These are phyloP conservation scores for Takakia lepidozioides DNA, from an alignment of 225 moss, liverwort and hornwort genomes.

Conservation along the genomic window DNA sequence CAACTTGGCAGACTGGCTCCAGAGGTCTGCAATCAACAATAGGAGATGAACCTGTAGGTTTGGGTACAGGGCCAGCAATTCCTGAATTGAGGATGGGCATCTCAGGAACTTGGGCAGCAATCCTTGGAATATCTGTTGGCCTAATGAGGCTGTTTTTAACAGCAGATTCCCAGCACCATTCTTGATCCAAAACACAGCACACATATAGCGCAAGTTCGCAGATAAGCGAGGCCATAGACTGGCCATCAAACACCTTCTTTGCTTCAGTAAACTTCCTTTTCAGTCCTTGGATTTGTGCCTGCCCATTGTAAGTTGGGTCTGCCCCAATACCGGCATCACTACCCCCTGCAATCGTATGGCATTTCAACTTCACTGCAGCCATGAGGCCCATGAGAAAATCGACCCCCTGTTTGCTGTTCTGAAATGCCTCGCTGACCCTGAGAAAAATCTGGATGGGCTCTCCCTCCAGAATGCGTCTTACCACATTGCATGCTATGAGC, in stretches of 20 bases:
- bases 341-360: no score
- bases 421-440: slow-evolving; percentile 54
- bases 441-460: slow-evolving; percentile 67
- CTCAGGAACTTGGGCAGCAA: slow-evolving; percentile 27
- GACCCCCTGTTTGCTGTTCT: slow-evolving; percentile 36
- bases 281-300: slow-evolving; percentile 16
- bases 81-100: no score
- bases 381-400: slow-evolving; percentile 68
- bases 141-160: slow-evolving; percentile 43
- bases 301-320: slow-evolving; percentile 14
- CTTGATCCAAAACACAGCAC: slow-evolving; percentile 75
- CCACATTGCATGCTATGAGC: slow-evolving; percentile 84
- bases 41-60: no score
- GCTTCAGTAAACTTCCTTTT: slow-evolving; percentile 12
- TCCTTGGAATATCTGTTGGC: slow-evolving; percentile 35
- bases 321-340: no score
- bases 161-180: slow-evolving; percentile 88
- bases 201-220: slow-evolving; percentile 67
- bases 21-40: no score
- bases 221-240: slow-evolving; percentile 28
- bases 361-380: slow-evolving; percentile 51
- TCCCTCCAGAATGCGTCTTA: slow-evolving; percentile 72
- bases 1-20: no score
- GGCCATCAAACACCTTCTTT: slow-evolving; percentile 7
- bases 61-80: no score